Base-by-base conservation (phyloP, 1,284 basidiomycete species). In the Ustilago loliicola region DNA sequence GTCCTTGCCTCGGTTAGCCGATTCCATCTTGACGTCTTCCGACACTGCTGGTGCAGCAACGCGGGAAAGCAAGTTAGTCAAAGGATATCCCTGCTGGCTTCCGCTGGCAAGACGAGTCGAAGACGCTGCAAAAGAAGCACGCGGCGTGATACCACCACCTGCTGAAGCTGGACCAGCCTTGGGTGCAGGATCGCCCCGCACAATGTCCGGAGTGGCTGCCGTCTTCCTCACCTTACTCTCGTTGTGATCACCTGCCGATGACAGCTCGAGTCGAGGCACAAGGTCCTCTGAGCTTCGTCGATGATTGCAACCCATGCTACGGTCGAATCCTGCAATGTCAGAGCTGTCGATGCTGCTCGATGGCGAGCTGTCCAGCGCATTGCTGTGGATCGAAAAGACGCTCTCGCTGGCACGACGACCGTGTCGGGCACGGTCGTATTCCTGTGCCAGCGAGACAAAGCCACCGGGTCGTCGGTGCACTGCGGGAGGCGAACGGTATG, bases 401-500 rank as follows among this genome's bases (percentile, higher is more conserved):
- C 63, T 68, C 30, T 72, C 75, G 50, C 66, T 66, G 17, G 59
- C 32, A 2, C 75, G 40, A n/a, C 74, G 47, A 8, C 40, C 36
- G 45, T 63, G 66, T n/a, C 70, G 32, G 0, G 75, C 67, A 4
- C 47, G 32, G 30, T 77, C 75, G 47, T 77, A 77, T 56, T 73
- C 75, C 21, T 73, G 70, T 10, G 75, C 75, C 30, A 77, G 58
- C 60, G 75, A 77, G 2, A 63, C 75, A 48, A 77, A 77, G 10
- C 75, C 75, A 6, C 75, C 75, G 1, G 75, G 75, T 13, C 75
- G 55, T 2, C 75, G 70, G 1, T 77, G 75, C 10, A 77, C 75
- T 13, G 66, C 50, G 6, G 75, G 75, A 8, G 70, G 70, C 32
- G 66, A 61, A 51, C 66, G 68, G 23, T 56, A 65, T 19, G 64